Evolutionary conservation across 2,329 filamentous ascomycete species (phyloP), one percentile per base, ranked within the genome.

Genomic region (Fusarium longipes): DNA sequence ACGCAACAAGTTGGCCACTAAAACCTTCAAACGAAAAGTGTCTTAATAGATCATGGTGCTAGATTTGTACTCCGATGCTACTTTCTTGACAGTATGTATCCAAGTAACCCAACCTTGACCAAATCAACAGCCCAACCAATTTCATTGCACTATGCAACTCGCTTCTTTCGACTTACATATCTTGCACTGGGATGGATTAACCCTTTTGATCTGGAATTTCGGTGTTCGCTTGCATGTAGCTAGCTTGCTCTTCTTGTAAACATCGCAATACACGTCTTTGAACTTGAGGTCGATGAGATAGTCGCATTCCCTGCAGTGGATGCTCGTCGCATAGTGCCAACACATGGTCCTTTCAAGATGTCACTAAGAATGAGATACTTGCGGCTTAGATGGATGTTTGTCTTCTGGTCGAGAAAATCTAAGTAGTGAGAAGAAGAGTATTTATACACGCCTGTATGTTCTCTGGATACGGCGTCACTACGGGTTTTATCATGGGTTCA

Each of bases 311-410:
- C 22, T 30, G 15, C 64, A 67, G 1, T 27, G n/a, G 9, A 40
- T 32, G 24, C 29, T 36, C 5, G 17, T 53, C 20, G 27, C 27
- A 11, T 47, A 35, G 48, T 56, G 33, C 5, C 24, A 29, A 27
- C 64, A 67, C 64, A 68, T 67, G 12, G 15, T 47, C 12, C 4
- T 40, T 24, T 15, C n/a, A 22, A 29, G 29, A 3, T 11, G n/a
- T 44, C 15, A 14, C n/a, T 30, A 18, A 10, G 17, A 18, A 9
- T 12, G 11, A 8, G 12, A 7, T 10, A n/a, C 15, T 11, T 6
- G 35, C n/a, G 14, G 5, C 7, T 33, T 24, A 15, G 6, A 25
- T 25, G 25, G 25, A 25, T 25, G 25, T 8, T 25, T 6, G 25
- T 25, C 8, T 8, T 25, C 25, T 25, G 25, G 6, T 25, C 25